Percentiles rank a stretch among this genome's conserved stretches.
Conservation (phyloP, 2,329 filamentous ascomycete species). For the Aspergillus pseudoterreus region DNA sequence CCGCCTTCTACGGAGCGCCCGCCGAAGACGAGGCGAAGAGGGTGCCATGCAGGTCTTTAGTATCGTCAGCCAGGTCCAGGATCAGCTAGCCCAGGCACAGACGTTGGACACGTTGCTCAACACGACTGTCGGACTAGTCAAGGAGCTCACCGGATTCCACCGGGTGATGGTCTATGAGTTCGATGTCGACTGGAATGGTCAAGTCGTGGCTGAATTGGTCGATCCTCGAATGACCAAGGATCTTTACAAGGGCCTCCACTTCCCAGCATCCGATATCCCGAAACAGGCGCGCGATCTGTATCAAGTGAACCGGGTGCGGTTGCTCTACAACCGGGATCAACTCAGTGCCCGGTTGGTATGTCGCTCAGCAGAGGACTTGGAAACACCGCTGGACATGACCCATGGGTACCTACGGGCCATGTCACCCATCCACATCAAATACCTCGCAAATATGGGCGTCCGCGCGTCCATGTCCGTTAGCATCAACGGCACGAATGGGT, state of each 20-base stretch:
- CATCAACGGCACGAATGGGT: constrained; percentile 76
- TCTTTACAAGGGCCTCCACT: constrained; percentile 81
- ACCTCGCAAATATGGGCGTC: constrained; percentile 82
- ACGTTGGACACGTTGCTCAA: constrained; percentile 72
- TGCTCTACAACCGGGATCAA: constrained; percentile 81
- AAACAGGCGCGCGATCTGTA: constrained; percentile 85
- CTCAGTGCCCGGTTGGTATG: constrained; percentile 79
- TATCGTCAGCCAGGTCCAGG: constrained; percentile 87
- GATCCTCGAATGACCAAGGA: constrained; percentile 76
- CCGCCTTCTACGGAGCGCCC: constrained; percentile 70
- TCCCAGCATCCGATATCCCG: constrained; percentile 83
- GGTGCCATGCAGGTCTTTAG: constrained; percentile 91
- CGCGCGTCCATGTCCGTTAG: constrained; percentile 95
- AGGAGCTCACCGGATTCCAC: constrained; percentile 86
- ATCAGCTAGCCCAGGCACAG: constrained; percentile 65
- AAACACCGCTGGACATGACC: constrained; percentile 71
- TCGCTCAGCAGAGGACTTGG: constrained; percentile 63
- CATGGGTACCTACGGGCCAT: constrained; percentile 74
- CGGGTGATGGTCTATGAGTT: constrained; percentile 94
- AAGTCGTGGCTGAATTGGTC: constrained; percentile 82
- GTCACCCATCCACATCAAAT: constrained; percentile 88
- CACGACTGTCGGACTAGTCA: constrained; percentile 77
- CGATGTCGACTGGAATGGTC: constrained; percentile 75
- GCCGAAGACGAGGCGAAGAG: constrained; percentile 72
- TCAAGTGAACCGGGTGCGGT: constrained; percentile 81